Percentiles rank a stretch among this genome's conserved stretches.
Evolutionary conservation across 2,329 filamentous ascomycete species (phyloP).

Genomic region (Hawksworthiomyces lignivorus): DNA sequence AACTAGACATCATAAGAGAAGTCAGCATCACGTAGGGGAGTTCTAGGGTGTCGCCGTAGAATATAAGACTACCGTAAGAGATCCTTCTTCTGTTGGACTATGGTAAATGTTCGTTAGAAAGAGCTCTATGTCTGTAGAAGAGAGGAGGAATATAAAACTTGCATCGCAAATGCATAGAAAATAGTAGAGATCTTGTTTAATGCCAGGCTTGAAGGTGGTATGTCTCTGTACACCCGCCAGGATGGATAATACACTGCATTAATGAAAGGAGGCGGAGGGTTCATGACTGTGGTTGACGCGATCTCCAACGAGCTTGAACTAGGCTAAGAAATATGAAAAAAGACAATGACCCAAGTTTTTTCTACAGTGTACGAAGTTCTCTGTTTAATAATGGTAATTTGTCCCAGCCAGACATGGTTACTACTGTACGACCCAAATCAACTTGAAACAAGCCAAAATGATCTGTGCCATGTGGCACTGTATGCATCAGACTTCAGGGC

Average conservation of each 20-base stretch:
- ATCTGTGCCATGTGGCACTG: no score
- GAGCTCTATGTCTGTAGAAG: no score
- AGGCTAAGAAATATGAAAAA: no score
- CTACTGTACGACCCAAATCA: no score
- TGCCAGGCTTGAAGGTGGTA: conserved; percentile 51
- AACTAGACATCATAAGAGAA: conserved; percentile 18
- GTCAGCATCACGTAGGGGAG: not conserved
- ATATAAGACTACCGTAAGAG: conserved; percentile 35
- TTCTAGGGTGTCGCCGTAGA: conserved; percentile 7
- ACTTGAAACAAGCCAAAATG: no score
- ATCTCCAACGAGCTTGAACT: no score
- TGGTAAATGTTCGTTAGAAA: not conserved
- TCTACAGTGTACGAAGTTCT: no score
- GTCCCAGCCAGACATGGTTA: no score
- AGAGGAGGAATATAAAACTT: conserved; percentile 6
- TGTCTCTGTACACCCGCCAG: conserved; percentile 54
- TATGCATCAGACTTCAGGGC: no score
- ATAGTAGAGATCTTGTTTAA: conserved; percentile 52
- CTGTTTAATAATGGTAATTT: no score
- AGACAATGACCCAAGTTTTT: no score
- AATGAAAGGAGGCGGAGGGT: conserved; percentile 1
- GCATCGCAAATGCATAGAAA: conserved; percentile 57
- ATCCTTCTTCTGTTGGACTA: conserved; percentile 27
- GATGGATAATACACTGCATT: conserved; percentile 55
- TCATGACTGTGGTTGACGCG: conserved; percentile 1